Percentiles rank a stretch among this genome's conserved stretches.
phyloP scores from a whole-genome alignment of 139 green algal genomes.

The Coelastrella sp. region DNA sequence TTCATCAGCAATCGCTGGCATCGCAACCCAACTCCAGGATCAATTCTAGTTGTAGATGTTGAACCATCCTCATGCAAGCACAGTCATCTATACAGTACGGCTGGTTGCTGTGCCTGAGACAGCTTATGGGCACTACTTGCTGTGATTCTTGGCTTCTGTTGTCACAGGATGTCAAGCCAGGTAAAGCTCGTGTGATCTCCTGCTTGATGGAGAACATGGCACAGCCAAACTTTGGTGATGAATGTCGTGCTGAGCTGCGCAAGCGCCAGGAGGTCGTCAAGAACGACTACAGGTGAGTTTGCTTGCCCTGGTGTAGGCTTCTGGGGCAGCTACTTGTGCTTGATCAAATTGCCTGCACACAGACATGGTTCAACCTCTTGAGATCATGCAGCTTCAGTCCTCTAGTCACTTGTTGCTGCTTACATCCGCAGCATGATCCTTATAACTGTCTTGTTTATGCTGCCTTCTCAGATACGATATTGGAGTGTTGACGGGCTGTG shows the following conservation, averaged over 20 bases:
- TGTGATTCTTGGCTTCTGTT: not conserved
- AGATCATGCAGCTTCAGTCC: too few relatives aligned
- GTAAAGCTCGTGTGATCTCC: slow-evolving; percentile 70
- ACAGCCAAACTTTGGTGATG: slow-evolving; percentile 79
- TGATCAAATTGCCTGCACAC: too few relatives aligned
- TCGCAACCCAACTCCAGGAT: too few relatives aligned
- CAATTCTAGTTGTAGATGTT: too few relatives aligned
- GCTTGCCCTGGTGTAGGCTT: not conserved
- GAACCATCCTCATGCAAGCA: too few relatives aligned
- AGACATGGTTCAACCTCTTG: not conserved
- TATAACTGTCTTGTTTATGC: not conserved
- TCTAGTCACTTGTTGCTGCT: too few relatives aligned
- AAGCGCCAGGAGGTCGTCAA: slow-evolving; percentile 69
- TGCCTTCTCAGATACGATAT: slow-evolving; percentile 53
- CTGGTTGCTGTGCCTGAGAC: too few relatives aligned
- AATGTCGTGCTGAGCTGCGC: slow-evolving; percentile 75
- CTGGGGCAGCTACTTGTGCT: not conserved
- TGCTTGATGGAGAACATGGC: slow-evolving; percentile 74
- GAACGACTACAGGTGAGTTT: slow-evolving; percentile 68
- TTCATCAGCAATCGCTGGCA: too few relatives aligned
- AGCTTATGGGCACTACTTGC: not conserved
- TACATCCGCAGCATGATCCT: too few relatives aligned
- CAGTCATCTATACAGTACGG: too few relatives aligned
- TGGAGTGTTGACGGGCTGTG: slow-evolving; percentile 62
- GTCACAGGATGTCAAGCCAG: slow-evolving; percentile 69